phyloP scores from a whole-genome alignment of 805 yeast species.

The Scheffersomyces spartinae region DNA sequence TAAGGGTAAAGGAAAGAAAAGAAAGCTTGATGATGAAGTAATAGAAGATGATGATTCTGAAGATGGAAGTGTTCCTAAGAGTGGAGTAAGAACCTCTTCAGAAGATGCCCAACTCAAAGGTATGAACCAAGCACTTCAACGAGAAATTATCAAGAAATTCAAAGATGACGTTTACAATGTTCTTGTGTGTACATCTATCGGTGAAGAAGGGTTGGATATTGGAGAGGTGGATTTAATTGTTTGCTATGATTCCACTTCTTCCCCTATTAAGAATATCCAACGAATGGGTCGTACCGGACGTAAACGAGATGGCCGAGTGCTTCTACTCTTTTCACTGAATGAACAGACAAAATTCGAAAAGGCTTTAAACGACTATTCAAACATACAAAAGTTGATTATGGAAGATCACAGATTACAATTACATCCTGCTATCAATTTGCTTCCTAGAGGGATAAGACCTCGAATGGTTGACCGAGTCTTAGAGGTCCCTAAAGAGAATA shows the following conservation, averaged over 20 bases:
- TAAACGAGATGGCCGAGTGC: conserved; percentile 76
- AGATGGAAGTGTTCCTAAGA: conserved; percentile 15
- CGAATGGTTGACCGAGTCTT: conserved; percentile 42
- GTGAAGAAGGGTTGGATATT: conserved; percentile 97
- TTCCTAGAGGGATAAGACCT: conserved; percentile 55
- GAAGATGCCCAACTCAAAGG: conserved; percentile 72
- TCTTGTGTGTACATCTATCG: conserved; percentile 91
- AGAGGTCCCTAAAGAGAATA: conserved; percentile 62
- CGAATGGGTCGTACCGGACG: conserved; percentile 99
- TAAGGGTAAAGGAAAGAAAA: conserved; percentile 26
- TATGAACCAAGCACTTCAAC: conserved; percentile 85
- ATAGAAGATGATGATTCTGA: conserved; percentile 11
- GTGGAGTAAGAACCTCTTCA: conserved; percentile 44
- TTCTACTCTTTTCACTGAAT: conserved; percentile 61
- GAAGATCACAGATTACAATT: conserved; percentile 32
- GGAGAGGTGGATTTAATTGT: conserved; percentile 94
- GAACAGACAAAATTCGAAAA: conserved; percentile 73
- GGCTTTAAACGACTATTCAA: conserved; percentile 75
- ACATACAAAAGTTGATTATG: conserved; percentile 61
- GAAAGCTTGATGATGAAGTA: conserved; percentile 13
- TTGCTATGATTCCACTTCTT: conserved; percentile 85
- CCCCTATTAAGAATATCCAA: conserved; percentile 89
- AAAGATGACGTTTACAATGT: conserved; percentile 65
- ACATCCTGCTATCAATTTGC: conserved; percentile 47
- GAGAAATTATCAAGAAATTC: conserved; percentile 63